phyloP scores from a whole-genome alignment of 805 yeast genomes.

The Kurtzmaniella fragi region DNA sequence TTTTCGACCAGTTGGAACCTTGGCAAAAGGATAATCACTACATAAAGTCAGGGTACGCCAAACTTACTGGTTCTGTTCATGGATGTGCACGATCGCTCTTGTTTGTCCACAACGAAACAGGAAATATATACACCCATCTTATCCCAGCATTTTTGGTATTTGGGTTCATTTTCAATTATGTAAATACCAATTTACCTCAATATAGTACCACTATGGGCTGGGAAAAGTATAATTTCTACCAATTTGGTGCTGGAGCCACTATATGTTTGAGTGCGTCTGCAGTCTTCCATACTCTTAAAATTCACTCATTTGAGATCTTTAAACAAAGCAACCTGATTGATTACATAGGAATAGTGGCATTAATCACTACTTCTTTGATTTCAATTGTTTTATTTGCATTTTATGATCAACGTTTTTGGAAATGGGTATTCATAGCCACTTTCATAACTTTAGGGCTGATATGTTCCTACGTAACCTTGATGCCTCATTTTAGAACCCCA shows the following conservation, averaged over 20 bases:
- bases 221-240: conserved; percentile 47
- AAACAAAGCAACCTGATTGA: conserved; percentile 65
- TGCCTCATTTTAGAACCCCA: conserved; percentile 61
- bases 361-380: conserved; percentile 61
- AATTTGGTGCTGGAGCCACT: conserved; percentile 55
- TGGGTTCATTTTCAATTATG: conserved; percentile 17
- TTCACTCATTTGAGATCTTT: conserved; percentile 55
- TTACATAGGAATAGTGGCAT: conserved; percentile 67
- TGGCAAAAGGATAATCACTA: conserved; percentile 77
- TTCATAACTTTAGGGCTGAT: conserved; percentile 52
- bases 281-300: conserved; percentile 60
- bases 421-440: conserved; percentile 35
- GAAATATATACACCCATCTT: conserved; percentile 66
- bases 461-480: conserved; percentile 61
- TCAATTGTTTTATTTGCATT: conserved; percentile 36
- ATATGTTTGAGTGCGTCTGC: conserved; percentile 60
- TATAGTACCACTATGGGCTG: conserved; percentile 25
- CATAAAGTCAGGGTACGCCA: conserved; percentile 61
- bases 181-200: conserved; percentile 19
- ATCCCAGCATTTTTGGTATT: conserved; percentile 37
- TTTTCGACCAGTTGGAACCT: conserved; percentile 55
- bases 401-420: conserved; percentile 35
- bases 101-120: conserved; percentile 65
- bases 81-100: conserved; percentile 45
- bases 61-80: conserved; percentile 44